Base-by-base conservation (phyloP, 1,139 yeast genomes). In the Protomyces pachydermus region DNA sequence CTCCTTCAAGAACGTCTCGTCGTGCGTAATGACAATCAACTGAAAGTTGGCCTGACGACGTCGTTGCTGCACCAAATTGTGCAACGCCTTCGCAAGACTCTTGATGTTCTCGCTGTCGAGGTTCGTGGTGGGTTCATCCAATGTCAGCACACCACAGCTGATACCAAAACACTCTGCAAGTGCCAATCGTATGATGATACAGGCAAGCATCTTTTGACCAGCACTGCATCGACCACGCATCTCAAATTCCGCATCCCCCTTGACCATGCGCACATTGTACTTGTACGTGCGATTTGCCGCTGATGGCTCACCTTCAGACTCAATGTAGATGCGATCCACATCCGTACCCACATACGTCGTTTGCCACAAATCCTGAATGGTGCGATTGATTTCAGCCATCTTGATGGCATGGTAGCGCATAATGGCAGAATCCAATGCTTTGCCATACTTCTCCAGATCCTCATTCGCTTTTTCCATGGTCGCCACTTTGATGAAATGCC, bases 171-270 rank as follows among this genome's bases (percentile, higher is more conserved):
- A 90, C 74, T 95, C 98, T 0, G 98, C 95, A 60, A 95, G 78
- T 0, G 98, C 97, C 66, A 95, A 78, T 64, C 99, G 80, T 63
- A 95, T 91, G 46, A 95, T 85, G 62, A 95, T 91, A 65, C 96
- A 87, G 0, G 98, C 97, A 64, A 95, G 78, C 1, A 95, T 98
- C 73, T 91, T 90, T 74, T 95, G 99, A 0, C 99, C 99, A 0
- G 98, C 98, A 1, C 97, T 90, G 74, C 99, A 95, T 65, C 98
- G 79, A 0, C 98, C 99, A 69, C 98, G 82, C 99, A 95, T 95
- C 72, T 95, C 99, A 56, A 95, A 78, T 74, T 93, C 98, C 1
- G 85, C 87, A 64, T 88, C 95, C 70, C 88, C 90, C 73, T 95
- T 95, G 67, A 85, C 84, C 98, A 95, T 95, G 18, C 93, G 96